Conservation (phyloP, 2,329 filamentous ascomycete species). For the Cucurbitaria berberidis region DNA sequence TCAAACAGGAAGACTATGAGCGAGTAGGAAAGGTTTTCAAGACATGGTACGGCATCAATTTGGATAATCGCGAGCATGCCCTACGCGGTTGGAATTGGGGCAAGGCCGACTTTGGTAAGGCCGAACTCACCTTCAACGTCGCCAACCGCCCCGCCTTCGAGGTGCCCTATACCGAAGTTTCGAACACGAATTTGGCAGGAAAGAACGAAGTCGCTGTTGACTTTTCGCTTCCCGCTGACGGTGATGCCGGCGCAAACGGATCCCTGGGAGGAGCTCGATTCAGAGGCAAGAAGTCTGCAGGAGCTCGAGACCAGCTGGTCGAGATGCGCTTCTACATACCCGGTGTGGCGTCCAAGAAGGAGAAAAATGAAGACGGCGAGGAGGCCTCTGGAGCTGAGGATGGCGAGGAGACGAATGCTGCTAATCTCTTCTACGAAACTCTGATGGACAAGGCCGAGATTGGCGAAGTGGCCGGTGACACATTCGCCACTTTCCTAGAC, state of each 20-base stretch:
- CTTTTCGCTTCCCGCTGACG: constrained; percentile 78
- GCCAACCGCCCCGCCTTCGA: constrained; percentile 97
- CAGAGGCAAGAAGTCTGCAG: constrained; percentile 87
- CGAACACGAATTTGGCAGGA: constrained; percentile 95
- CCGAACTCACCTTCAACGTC: constrained; percentile 94
- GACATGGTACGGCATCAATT: constrained; percentile 93
- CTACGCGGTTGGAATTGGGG: constrained; percentile 99
- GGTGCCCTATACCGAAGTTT: constrained; percentile 95
- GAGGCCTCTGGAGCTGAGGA: constrained; percentile 61
- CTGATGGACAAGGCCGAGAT: constrained; percentile 99
- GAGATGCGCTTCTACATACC: constrained; percentile 99
- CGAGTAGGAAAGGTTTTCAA: constrained; percentile 93
- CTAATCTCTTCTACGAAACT: constrained; percentile 96
- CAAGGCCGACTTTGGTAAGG: constrained; percentile 94
- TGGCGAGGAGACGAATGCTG: constrained; percentile 87
- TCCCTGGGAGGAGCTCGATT: constrained; percentile 74
- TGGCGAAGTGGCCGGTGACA: constrained; percentile 97
- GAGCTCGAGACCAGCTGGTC: constrained; percentile 88
- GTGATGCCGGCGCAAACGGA: constrained; percentile 75
- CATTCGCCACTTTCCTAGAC: constrained; percentile 95
- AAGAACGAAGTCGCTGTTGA: constrained; percentile 98
- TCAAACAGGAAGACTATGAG: constrained; percentile 92
- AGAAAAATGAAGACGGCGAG: constrained; percentile 75
- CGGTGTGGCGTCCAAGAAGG: constrained; percentile 74
- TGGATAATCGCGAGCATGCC: constrained; percentile 93